Evolutionary conservation across 2,329 filamentous ascomycete genomes (phyloP), one percentile per base, ranked within the genome.

Genomic region (Fusarium aywerte): DNA sequence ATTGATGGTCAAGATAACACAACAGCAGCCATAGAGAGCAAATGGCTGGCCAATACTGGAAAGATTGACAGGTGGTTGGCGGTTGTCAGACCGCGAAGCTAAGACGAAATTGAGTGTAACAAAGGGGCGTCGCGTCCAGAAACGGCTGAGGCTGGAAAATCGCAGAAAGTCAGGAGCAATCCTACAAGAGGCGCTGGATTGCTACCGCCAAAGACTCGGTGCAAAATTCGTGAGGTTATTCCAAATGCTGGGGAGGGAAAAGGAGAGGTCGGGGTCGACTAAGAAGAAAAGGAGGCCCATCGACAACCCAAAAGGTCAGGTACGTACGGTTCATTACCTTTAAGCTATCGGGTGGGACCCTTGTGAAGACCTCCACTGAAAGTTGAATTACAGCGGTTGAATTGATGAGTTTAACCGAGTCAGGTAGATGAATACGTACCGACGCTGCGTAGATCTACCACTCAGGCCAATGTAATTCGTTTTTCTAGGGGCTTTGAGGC

Each of bases 261-360:
- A 62, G 64, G 59, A 63, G 70, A 74, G 69, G 68, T 61, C 65
- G 65, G 72, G 63, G 48, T 42, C 33, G 45, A 52, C 54, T 49
- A 63, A 56, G 45, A 53, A 40, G 57, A 73, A 73, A 73, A 73
- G 71, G 71, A 73, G 71, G 70, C 65, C 63, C 62, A 65, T 73
- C 58, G 56, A 70, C 50, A 61, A 55, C 61, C 59, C 20, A 32
- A 54, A 53, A 49, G 43, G 35, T 45, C 45, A 25, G 33, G 32
- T 33, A 48, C 45, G 21, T 31, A 36, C 38, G 16, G 27, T 49
- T 49, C 54, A 32, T 27, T 45, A 39, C 60, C 42, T 31, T 60
- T 61, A 65, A 65, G 55, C 55, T 47, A 31, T 52, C 39, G 25
- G 25, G 56, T 69, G 70, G 71, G 62, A 60, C 71, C 65, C 51